Evolutionary conservation across 2,329 filamentous ascomycete genomes (phyloP).

Genomic region (Diaporthe sp.): DNA sequence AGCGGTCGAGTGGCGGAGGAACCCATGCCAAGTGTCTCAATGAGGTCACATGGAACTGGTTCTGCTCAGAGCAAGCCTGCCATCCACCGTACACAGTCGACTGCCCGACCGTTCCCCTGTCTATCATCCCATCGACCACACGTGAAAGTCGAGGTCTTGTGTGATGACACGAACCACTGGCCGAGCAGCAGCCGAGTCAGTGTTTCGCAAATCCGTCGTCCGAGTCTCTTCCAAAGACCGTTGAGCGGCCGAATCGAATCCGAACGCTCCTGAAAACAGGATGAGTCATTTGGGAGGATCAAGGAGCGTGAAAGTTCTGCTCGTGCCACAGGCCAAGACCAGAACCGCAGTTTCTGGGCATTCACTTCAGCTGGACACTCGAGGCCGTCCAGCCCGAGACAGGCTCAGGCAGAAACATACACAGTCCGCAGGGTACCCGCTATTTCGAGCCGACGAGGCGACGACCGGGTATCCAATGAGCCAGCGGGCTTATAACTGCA

Average conservation of each 20-base stretch:
- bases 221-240: conserved; percentile 29
- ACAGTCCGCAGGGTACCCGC: conserved; percentile 17
- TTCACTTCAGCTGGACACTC: conserved; percentile 25
- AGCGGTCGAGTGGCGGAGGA: conserved; percentile 34
- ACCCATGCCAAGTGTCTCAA: conserved; percentile 32
- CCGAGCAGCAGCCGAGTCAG: conserved; percentile 9
- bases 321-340: conserved; percentile 34
- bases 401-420: conserved; percentile 41
- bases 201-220: not conserved
- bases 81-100: conserved; percentile 15
- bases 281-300: conserved; percentile 25
- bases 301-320: not conserved
- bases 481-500: not conserved
- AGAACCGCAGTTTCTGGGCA: not conserved
- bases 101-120: conserved; percentile 2
- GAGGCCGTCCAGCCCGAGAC: conserved; percentile 36
- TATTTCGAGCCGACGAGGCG: conserved; percentile 32
- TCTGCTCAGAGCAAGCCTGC: conserved; percentile 14
- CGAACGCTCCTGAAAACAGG: not conserved
- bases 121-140: conserved; percentile 31
- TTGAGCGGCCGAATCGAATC: not conserved
- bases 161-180: conserved; percentile 20
- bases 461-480: conserved; percentile 16
- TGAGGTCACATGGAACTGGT: conserved; percentile 20
- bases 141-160: conserved; percentile 28